Percentiles rank a stretch among this genome's conserved stretches.
phyloP scores from a whole-genome alignment of 2,329 filamentous ascomycete species.

The Aureobasidium lini region DNA sequence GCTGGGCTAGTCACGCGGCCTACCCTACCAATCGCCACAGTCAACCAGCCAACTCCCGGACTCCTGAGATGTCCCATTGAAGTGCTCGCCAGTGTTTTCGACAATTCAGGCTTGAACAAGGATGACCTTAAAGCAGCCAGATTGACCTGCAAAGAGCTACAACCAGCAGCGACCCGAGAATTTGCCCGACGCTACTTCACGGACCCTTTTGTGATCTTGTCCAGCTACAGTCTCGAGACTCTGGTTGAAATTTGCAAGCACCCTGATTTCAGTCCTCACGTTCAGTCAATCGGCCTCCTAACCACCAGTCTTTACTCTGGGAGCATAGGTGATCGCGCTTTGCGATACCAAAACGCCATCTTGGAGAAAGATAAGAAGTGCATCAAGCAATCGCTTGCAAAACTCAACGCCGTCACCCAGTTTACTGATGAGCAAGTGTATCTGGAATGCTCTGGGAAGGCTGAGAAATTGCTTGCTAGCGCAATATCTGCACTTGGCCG shows the following conservation, averaged over 20 bases:
- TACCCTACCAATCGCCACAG: background rate
- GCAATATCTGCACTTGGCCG: background rate
- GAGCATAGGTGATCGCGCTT: too few species aligned
- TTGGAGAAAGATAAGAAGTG: too few species aligned
- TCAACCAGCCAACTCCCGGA: background rate
- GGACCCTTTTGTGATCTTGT: background rate
- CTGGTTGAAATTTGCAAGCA: background rate
- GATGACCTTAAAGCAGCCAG: background rate
- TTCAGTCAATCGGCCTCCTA: background rate
- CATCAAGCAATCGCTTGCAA: too few species aligned
- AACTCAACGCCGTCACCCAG: too few species aligned
- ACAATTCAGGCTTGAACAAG: background rate
- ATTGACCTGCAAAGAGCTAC: background rate
- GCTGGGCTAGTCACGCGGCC: too few species aligned
- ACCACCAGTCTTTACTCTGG: too few species aligned
- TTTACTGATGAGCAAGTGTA: background rate
- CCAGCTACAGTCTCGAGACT: background rate
- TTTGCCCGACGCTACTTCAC: background rate
- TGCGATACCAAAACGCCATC: too few species aligned
- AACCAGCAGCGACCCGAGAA: background rate
- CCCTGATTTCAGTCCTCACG: background rate
- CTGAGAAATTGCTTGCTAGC: background rate
- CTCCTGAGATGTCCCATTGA: background rate
- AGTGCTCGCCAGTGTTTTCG: background rate
- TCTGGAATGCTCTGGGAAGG: background rate